Percentiles rank a stretch among this genome's conserved stretches.
phyloP scores from a whole-genome alignment of 2,329 filamentous ascomycete genomes.

The Raffaelea albimanens region DNA sequence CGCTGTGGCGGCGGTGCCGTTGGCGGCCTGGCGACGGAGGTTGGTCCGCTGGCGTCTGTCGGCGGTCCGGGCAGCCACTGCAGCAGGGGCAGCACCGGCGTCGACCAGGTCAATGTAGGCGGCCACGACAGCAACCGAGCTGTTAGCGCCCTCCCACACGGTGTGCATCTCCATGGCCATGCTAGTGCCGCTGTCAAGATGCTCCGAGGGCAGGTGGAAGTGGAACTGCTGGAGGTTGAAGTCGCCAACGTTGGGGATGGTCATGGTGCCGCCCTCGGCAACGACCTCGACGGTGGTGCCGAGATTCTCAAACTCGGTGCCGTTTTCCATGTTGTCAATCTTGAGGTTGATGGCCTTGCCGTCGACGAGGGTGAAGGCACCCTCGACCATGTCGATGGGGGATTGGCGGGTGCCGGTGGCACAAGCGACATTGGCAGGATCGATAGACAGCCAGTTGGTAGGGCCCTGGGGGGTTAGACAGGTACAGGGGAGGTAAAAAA shows the following conservation, averaged over 20 bases:
- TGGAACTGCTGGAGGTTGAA: constrained; percentile 37
- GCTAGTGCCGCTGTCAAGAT: constrained; percentile 33
- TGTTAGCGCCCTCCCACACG: constrained; percentile 39
- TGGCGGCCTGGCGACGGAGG: not conserved
- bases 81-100: constrained; percentile 12
- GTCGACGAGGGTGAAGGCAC: constrained; percentile 22
- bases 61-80: constrained; percentile 7
- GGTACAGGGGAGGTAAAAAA: not conserved
- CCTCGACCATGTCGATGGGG: constrained; percentile 42
- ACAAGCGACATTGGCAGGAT: constrained; percentile 36
- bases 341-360: constrained; percentile 23
- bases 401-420: constrained; percentile 43
- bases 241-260: constrained; percentile 21
- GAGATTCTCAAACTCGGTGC: constrained; percentile 45
- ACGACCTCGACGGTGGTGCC: constrained; percentile 49
- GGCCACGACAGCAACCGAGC: constrained; percentile 33
- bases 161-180: constrained; percentile 49
- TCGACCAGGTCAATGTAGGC: constrained; percentile 31
- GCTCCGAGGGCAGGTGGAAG: constrained; percentile 40
- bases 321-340: constrained; percentile 31
- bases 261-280: constrained; percentile 29
- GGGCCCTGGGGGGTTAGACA: constrained; percentile 21
- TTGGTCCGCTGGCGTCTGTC: constrained; percentile 26
- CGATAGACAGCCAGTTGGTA: constrained; percentile 23
- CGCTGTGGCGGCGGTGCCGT: constrained; percentile 15